Percentiles rank a stretch among this genome's conserved stretches.
Evolutionary conservation across 352 stramenopile genomes (phyloP).

Genomic region (Phytophthora citrophthora): DNA sequence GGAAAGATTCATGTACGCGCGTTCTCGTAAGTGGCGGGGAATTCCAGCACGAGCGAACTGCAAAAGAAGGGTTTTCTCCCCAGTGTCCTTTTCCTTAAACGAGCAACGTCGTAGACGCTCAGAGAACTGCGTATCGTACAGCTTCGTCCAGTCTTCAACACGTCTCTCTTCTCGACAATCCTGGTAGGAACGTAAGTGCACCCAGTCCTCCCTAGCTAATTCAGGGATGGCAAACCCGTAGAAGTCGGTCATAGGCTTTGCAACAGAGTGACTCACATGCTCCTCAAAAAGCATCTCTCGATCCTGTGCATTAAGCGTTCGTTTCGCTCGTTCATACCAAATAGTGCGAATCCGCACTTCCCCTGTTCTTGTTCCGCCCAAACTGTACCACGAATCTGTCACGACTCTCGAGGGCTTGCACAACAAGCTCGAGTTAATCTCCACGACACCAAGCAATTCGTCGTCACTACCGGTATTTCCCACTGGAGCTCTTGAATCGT

Average conservation of each 20-base stretch:
- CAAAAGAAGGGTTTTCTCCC: slow-evolving; percentile 41
- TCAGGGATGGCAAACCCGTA: slow-evolving; percentile 76
- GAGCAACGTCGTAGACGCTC: slow-evolving; percentile 38
- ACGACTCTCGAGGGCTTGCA: slow-evolving; percentile 38
- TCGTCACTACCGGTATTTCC: slow-evolving; percentile 32
- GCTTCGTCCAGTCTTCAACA: slow-evolving; percentile 63
- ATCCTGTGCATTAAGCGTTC: slow-evolving; percentile 25
- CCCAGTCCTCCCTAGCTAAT: slow-evolving; percentile 45
- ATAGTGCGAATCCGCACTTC: slow-evolving; percentile 75
- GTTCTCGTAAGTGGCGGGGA: slow-evolving; percentile 65
- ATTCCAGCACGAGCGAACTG: slow-evolving; percentile 58
- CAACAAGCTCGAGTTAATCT: slow-evolving; percentile 54
- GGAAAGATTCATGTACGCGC: slow-evolving; percentile 78
- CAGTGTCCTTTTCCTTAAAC: slow-evolving; percentile 37
- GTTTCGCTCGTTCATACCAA: slow-evolving; percentile 35
- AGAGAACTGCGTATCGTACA: slow-evolving; percentile 57
- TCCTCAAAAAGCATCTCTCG: slow-evolving; percentile 51
- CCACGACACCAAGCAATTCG: slow-evolving; percentile 57
- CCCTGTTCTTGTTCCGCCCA: slow-evolving; percentile 54
- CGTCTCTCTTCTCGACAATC: slow-evolving; percentile 77
- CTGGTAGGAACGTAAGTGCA: slow-evolving; percentile 73
- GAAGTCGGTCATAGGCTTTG: slow-evolving; percentile 50
- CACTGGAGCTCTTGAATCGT: slow-evolving; percentile 1
- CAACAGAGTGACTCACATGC: slow-evolving; percentile 31
- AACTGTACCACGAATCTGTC: slow-evolving; percentile 68